phyloP scores from a whole-genome alignment of 768 basidiomycete genomes.

The Cubamyces sp. region DNA sequence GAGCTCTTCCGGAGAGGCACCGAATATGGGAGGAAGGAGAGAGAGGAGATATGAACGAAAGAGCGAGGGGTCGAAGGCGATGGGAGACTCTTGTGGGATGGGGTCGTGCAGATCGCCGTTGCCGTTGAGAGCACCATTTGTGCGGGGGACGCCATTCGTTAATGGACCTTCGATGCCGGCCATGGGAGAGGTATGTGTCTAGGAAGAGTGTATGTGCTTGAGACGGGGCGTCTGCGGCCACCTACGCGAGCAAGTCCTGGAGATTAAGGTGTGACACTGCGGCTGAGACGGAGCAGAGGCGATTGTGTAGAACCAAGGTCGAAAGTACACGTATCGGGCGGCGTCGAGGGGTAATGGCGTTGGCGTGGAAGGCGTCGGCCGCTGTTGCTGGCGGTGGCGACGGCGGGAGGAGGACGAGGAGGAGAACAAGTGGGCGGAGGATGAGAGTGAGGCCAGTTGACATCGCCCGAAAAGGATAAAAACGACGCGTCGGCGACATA shows the following conservation, averaged over 20 bases:
- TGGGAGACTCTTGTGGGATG: constrained; percentile 35
- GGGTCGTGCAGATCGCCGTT: constrained; percentile 33
- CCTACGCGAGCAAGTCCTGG: constrained; percentile 2
- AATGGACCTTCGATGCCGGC: constrained; percentile 23
- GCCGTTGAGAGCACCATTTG: constrained; percentile 27
- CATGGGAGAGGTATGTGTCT: constrained; percentile 17
- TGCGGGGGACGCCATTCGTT: constrained; percentile 25
- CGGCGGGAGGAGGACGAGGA: constrained; percentile 4
- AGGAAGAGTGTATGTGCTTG: neutral
- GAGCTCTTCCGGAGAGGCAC: constrained; percentile 66
- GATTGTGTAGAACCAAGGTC: neutral
- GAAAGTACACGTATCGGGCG: neutral
- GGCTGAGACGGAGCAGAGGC: neutral
- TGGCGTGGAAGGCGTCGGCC: neutral
- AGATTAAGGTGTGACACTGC: constrained; percentile 7
- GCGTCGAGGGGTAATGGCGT: neutral
- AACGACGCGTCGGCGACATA: constrained; percentile 10
- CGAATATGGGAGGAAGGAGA: constrained; percentile 82
- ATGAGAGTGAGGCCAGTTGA: neutral
- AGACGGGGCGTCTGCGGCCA: neutral
- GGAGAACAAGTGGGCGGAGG: neutral
- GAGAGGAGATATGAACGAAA: constrained; percentile 74
- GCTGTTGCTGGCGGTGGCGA: neutral
- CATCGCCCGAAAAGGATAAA: constrained; percentile 2
- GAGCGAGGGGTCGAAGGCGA: constrained; percentile 67